Evolutionary conservation across 2,329 filamentous ascomycete genomes (phyloP).

Genomic region (Aspergillus aculeatus): DNA sequence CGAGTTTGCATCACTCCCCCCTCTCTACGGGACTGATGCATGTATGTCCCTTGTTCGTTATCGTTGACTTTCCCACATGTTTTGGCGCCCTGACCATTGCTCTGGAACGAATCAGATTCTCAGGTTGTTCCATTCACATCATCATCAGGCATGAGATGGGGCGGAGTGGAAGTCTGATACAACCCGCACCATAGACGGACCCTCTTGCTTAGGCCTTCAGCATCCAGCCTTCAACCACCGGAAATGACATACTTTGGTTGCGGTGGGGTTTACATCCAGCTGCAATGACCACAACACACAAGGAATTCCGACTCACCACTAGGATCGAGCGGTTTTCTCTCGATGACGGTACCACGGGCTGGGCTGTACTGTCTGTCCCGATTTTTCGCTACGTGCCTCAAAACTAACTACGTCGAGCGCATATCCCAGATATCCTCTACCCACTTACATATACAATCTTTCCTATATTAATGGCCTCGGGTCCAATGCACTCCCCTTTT

Average conservation of each 20-base stretch:
- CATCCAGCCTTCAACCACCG: background rate
- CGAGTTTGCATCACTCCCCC: background rate
- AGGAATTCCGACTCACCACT: slow-evolving; percentile 2
- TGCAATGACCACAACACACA: background rate
- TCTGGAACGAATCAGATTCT: background rate
- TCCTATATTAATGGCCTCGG: slow-evolving; percentile 17
- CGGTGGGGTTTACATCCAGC: slow-evolving; percentile 8
- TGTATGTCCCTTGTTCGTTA: background rate
- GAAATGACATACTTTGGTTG: slow-evolving; percentile 3
- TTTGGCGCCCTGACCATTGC: background rate
- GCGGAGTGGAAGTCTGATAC: background rate
- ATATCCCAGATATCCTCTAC: slow-evolving; percentile 2
- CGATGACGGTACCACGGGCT: slow-evolving; percentile 20
- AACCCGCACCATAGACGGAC: background rate
- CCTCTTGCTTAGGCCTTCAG: background rate
- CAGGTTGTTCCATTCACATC: background rate
- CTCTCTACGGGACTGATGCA: background rate
- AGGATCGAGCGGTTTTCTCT: slow-evolving; percentile 11
- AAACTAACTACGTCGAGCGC: slow-evolving; percentile 2
- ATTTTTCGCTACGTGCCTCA: background rate
- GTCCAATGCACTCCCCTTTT: background rate
- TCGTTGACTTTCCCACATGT: background rate
- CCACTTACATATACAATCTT: slow-evolving; percentile 1
- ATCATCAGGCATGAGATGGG: background rate
- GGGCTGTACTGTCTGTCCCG: slow-evolving; percentile 8